phyloP scores from a whole-genome alignment of 805 yeast genomes.

The Candida chauliodis region DNA sequence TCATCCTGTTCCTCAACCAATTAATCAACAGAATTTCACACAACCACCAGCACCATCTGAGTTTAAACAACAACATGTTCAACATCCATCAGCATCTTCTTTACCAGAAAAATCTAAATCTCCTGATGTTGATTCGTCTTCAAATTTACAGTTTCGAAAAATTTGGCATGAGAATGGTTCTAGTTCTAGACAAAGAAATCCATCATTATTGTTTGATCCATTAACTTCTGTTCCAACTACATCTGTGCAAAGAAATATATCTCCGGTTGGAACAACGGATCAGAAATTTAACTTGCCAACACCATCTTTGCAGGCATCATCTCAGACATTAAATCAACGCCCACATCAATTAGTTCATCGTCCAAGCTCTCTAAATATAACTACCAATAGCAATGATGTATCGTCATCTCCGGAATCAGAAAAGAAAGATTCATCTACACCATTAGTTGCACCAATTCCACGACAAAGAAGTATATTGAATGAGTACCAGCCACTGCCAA shows the following conservation, averaged over 20 bases:
- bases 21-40: conserved; percentile 1
- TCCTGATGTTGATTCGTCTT: conserved; percentile 15
- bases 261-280: neutral
- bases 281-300: conserved; percentile 1
- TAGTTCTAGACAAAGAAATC: conserved; percentile 35
- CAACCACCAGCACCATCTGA: conserved; percentile 5
- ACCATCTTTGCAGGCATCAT: conserved; percentile 1
- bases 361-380: conserved; percentile 5
- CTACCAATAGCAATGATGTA: conserved; percentile 5
- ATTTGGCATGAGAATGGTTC: conserved; percentile 26
- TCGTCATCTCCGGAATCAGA: conserved; percentile 1
- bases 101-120: conserved; percentile 2
- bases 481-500: conserved; percentile 1
- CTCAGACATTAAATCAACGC: neutral
- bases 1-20: conserved; percentile 1
- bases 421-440: neutral
- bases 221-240: conserved; percentile 34
- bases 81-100: conserved; percentile 1
- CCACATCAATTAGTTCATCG: conserved; percentile 6
- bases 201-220: conserved; percentile 49
- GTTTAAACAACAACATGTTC: conserved; percentile 4
- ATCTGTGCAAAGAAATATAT: conserved; percentile 7
- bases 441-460: conserved; percentile 6
- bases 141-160: conserved; percentile 31
- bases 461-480: conserved; percentile 8